Conservation (phyloP, 2,329 filamentous ascomycete genomes). For the Juglanconis juglandina region DNA sequence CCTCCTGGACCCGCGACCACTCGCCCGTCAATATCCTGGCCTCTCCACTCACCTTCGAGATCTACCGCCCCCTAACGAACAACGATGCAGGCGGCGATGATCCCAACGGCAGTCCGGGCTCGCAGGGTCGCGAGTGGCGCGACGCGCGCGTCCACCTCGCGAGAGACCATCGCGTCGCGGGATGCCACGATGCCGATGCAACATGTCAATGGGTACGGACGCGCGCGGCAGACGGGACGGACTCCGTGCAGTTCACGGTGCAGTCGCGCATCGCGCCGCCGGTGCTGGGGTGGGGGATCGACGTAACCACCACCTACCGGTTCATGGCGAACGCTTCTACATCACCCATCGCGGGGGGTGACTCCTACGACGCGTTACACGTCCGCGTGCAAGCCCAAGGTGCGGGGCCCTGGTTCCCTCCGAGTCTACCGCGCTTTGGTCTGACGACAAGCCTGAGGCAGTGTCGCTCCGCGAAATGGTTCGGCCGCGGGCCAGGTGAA, state of each 20-base stretch:
- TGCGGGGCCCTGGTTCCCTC: slow-evolving; percentile 46
- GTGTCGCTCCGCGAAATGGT: slow-evolving; percentile 53
- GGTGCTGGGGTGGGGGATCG: slow-evolving; percentile 58
- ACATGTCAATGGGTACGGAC: slow-evolving; percentile 30
- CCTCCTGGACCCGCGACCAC: slow-evolving; percentile 36
- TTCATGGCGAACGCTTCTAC: slow-evolving; percentile 38
- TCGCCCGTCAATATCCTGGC: slow-evolving; percentile 38
- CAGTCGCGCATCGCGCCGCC: slow-evolving; percentile 58
- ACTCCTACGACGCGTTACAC: slow-evolving; percentile 35
- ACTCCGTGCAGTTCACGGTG: slow-evolving; percentile 41
- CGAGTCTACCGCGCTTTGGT: slow-evolving; percentile 61
- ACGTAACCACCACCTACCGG: slow-evolving; percentile 50
- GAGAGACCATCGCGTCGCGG: slow-evolving; percentile 36
- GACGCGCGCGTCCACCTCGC: slow-evolving; percentile 44
- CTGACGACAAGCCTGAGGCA: slow-evolving; percentile 45
- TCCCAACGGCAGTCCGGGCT: slow-evolving; percentile 26
- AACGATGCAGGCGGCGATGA: slow-evolving; percentile 52
- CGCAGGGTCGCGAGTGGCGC: slow-evolving; percentile 55
- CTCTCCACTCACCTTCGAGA: slow-evolving; percentile 44
- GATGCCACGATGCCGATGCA: slow-evolving; percentile 23
- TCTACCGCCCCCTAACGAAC: slow-evolving; percentile 65
- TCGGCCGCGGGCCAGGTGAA: slow-evolving; percentile 64
- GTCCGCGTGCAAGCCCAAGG: slow-evolving; percentile 49
- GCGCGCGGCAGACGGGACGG: slow-evolving; percentile 28
- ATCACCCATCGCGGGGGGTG: not conserved